A percentile compares a stretch with the other conserved stretches of the same genome.
Conservation (phyloP, 202 grass and related monocot species). For the Brachypodium distachyon region DNA sequence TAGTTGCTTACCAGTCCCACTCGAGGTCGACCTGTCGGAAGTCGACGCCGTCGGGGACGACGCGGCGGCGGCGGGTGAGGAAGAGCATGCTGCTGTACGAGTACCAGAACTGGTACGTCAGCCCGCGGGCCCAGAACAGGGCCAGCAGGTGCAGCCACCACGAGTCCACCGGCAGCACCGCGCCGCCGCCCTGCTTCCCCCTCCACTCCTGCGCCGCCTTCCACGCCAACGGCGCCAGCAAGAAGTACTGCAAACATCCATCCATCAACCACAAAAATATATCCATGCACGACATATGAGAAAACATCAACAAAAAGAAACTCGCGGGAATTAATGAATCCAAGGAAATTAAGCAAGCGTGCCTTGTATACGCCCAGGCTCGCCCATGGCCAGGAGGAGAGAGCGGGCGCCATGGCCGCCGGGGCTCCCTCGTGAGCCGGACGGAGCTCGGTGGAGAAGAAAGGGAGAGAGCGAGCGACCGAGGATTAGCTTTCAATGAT, state of each 20-base stretch:
- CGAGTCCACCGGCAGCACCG: conserved; percentile 9
- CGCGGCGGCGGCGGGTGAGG: conserved; percentile 70
- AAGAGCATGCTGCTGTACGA: conserved; percentile 85
- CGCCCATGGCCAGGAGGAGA: conserved; percentile 83
- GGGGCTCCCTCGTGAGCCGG: background rate
- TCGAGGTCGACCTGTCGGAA: conserved; percentile 83
- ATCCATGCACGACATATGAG: background rate
- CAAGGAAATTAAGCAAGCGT: background rate
- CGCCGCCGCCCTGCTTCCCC: conserved; percentile 18
- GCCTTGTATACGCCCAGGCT: conserved; percentile 72
- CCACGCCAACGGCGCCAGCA: conserved; percentile 52
- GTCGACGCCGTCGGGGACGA: conserved; percentile 62
- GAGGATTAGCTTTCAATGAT: background rate
- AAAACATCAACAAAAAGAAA: too few species aligned
- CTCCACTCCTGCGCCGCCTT: conserved; percentile 44
- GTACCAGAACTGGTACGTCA: conserved; percentile 73
- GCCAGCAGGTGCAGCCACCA: conserved; percentile 56
- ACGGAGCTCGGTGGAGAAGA: background rate
- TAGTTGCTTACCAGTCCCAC: conserved; percentile 69
- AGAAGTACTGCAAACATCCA: conserved; percentile 40
- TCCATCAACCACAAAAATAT: background rate
- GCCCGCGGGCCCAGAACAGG: conserved; percentile 37
- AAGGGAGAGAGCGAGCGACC: background rate
- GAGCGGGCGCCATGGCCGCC: conserved; percentile 37
- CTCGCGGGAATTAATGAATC: background rate